phyloP scores from a whole-genome alignment of 176 grass and related monocot species.

The Paspalum notatum region DNA sequence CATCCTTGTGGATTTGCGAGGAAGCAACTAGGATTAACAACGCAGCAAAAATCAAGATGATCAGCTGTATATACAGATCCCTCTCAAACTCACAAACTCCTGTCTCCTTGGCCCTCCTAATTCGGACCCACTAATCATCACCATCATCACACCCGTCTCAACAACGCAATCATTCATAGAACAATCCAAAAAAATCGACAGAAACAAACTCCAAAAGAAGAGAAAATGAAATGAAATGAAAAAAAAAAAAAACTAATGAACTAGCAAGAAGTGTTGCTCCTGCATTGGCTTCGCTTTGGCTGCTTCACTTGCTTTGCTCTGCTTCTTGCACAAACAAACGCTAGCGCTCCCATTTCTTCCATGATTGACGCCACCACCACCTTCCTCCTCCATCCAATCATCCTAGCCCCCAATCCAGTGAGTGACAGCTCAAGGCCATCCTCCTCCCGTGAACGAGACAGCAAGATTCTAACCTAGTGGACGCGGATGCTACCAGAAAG shows the following conservation, averaged over 20 bases:
- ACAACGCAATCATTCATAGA: constrained; percentile 57
- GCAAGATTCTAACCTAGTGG: constrained; percentile 31
- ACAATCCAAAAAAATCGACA: constrained; percentile 44
- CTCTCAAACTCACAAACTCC: constrained; percentile 17
- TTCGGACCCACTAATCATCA: constrained; percentile 51
- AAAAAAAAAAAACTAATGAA: constrained; percentile 36
- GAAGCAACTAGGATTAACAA: background rate
- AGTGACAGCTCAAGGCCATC: constrained; percentile 37
- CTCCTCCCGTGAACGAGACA: constrained; percentile 31
- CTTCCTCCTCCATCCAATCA: constrained; percentile 11
- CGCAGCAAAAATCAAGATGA: constrained; percentile 54
- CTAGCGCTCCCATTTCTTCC: background rate
- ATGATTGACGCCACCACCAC: background rate
- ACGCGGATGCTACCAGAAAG: constrained; percentile 38
- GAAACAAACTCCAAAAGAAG: constrained; percentile 25
- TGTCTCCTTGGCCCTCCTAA: constrained; percentile 42
- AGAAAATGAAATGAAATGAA: background rate
- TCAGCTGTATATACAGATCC: constrained; percentile 50
- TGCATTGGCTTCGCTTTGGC: constrained; percentile 23
- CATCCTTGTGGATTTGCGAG: background rate
- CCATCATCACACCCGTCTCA: constrained; percentile 49
- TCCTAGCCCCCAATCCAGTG: constrained; percentile 29
- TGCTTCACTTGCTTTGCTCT: constrained; percentile 20
- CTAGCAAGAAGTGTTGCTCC: constrained; percentile 53
- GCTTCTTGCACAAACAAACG: constrained; percentile 40